These are phyloP conservation scores for Schwanniomyces yamadae DNA, from an alignment of 805 yeast species.

Conservation along the genomic window DNA sequence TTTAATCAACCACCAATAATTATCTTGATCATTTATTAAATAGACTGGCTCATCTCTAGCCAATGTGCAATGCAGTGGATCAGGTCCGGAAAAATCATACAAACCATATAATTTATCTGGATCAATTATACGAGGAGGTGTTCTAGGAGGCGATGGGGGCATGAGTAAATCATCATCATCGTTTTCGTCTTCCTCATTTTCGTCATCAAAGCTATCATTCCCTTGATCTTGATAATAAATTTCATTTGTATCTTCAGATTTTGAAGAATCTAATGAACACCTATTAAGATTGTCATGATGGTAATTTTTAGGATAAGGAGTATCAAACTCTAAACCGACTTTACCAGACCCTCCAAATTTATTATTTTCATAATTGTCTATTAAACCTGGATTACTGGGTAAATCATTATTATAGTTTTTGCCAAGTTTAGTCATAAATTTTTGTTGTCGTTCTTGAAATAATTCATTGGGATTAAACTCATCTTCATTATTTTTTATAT, in stretches of 20 bases:
- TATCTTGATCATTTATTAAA: constrained; percentile 82
- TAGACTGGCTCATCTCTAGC: constrained; percentile 78
- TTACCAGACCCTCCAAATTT: too few species aligned
- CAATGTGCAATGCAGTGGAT: constrained; percentile 84
- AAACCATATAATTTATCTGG: constrained; percentile 83
- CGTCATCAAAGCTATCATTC: constrained; percentile 22
- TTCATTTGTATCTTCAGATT: constrained; percentile 8
- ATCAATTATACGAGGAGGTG: constrained; percentile 79
- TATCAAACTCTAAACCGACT: too few species aligned
- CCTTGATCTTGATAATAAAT: constrained; percentile 7
- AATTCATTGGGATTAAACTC: constrained; percentile 35
- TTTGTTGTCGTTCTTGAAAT: constrained; percentile 34
- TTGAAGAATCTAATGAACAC: too few species aligned
- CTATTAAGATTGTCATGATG: too few species aligned
- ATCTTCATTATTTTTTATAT: constrained; percentile 26
- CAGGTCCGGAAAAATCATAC: constrained; percentile 87
- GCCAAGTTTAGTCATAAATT: constrained; percentile 30
- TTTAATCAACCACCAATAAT: constrained; percentile 94
- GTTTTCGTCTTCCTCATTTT: constrained; percentile 32
- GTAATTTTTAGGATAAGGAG: too few species aligned
- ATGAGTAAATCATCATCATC: constrained; percentile 43
- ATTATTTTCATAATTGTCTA: too few species aligned
- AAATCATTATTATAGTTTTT: constrained; percentile 23
- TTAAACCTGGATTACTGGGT: background rate
- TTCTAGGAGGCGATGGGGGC: constrained; percentile 67